A percentile compares a stretch with the other conserved stretches of the same genome.
These are phyloP conservation scores for Gossypium rotundifolium DNA, from an alignment of 345 rosid genomes.

Conservation along the genomic window DNA sequence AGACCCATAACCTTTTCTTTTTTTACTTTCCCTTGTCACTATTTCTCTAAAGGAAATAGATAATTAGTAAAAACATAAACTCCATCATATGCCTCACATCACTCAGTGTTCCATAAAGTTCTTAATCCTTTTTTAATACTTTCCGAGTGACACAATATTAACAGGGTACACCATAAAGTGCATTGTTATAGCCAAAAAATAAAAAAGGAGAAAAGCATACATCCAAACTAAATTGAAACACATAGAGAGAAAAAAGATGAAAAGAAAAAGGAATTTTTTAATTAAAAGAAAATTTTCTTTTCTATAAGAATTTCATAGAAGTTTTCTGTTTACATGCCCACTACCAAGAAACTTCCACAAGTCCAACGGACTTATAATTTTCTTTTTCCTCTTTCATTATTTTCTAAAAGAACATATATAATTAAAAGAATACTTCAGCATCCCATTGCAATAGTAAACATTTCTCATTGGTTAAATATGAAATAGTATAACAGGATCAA, in stretches of 20 bases:
- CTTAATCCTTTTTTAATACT: background rate
- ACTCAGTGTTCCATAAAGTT: background rate
- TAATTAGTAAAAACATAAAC: background rate
- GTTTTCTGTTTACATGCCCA: background rate
- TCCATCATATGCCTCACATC: background rate
- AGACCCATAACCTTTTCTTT: background rate
- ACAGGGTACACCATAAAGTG: background rate
- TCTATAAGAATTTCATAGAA: background rate
- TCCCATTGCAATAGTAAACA: background rate
- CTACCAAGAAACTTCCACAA: background rate
- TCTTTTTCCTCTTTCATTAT: background rate
- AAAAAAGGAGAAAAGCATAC: background rate
- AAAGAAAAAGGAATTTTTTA: conserved; percentile 2
- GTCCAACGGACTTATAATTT: background rate
- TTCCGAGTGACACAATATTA: background rate
- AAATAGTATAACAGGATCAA: background rate
- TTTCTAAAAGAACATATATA: background rate
- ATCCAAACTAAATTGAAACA: background rate
- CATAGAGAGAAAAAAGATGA: background rate
- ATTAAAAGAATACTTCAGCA: background rate
- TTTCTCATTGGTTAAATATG: background rate
- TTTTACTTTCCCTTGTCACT: background rate
- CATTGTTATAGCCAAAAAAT: background rate
- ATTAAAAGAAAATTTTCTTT: background rate
- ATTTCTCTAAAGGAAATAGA: background rate